Conservation (phyloP, 129 eudicot genomes). For the Cynara cardunculus region DNA sequence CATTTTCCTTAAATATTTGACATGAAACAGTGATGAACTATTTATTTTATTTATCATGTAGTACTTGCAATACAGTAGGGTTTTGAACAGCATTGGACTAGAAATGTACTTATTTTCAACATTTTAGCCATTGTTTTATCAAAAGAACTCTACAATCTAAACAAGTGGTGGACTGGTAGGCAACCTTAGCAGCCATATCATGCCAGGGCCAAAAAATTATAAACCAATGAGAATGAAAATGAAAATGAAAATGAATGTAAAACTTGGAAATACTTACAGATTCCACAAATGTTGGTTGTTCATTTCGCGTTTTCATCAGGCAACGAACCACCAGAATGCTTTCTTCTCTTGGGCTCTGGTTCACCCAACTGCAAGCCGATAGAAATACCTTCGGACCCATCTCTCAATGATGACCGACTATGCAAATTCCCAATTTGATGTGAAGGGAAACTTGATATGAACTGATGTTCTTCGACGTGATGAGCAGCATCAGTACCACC, state of each 20-base stretch:
- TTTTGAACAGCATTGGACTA: constrained; percentile 18
- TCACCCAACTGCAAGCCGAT: constrained; percentile 60
- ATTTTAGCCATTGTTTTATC: constrained; percentile 24
- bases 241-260: constrained; percentile 21
- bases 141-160: constrained; percentile 29
- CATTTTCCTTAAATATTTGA: not conserved
- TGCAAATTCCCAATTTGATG: constrained; percentile 15
- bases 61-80: constrained; percentile 27
- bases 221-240: constrained; percentile 26
- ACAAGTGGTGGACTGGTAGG: constrained; percentile 13
- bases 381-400: constrained; percentile 37
- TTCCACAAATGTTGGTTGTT: constrained; percentile 2
- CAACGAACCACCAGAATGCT: constrained; percentile 33
- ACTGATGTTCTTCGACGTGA: constrained; percentile 39
- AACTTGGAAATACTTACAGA: constrained; percentile 30
- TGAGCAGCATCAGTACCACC: constrained; percentile 27
- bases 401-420: constrained; percentile 31
- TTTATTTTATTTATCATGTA: constrained; percentile 15
- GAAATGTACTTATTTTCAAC: constrained; percentile 21
- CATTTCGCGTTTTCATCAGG: constrained; percentile 1
- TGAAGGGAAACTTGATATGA: constrained; percentile 47
- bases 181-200: constrained; percentile 32
- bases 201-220: constrained; percentile 24
- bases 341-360: constrained; percentile 60
- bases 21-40: not conserved